These are phyloP conservation scores for Asterella californica DNA, from an alignment of 225 moss, liverwort and hornwort species.

Conservation along the genomic window DNA sequence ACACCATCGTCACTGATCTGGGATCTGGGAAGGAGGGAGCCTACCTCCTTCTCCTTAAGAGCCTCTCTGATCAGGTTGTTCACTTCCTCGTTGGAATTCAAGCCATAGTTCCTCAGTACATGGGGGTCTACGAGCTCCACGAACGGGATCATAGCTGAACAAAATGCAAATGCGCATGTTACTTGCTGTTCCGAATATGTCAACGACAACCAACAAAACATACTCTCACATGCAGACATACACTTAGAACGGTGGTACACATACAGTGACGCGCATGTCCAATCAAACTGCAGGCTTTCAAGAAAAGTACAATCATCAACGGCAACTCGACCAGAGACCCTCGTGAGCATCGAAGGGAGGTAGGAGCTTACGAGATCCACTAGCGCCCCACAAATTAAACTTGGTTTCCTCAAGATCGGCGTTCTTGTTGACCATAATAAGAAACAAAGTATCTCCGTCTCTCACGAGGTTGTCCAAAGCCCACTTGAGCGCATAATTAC, in stretches of 20 bases:
- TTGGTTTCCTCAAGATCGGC: conserved; percentile 40
- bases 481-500: conserved; percentile 65
- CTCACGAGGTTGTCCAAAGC: conserved; percentile 54
- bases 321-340: background rate
- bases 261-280: background rate
- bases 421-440: conserved; percentile 58
- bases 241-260: background rate
- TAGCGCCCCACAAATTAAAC: conserved; percentile 44
- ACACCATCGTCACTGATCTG: background rate
- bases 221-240: background rate
- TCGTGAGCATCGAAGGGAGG: background rate
- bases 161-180: background rate
- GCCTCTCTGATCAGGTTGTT: conserved; percentile 28
- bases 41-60: conserved; percentile 40
- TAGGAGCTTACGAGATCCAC: conserved; percentile 51
- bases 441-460: conserved; percentile 54
- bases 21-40: background rate
- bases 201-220: too few relatives aligned
- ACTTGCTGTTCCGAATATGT: background rate
- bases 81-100: conserved; percentile 41
- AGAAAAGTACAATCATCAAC: background rate
- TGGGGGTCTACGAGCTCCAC: conserved; percentile 33
- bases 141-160: conserved; percentile 60
- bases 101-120: conserved; percentile 42
- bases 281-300: background rate